Evolutionary conservation across 129 eudicot species (phyloP).

Genomic region (Logfia minima): DNA sequence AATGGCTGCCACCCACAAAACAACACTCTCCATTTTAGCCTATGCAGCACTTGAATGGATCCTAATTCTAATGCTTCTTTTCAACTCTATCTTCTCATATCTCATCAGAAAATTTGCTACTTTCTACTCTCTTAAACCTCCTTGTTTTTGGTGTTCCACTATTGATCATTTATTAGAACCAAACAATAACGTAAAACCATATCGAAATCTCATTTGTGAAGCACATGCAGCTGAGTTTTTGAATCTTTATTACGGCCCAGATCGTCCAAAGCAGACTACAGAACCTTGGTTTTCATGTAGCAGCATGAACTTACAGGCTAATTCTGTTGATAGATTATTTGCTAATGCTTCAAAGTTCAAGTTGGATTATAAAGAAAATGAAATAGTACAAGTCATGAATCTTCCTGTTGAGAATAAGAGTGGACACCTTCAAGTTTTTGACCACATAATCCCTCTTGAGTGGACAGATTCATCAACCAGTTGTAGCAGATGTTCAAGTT

Average conservation of each 20-base stretch:
- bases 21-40: conserved; percentile 33
- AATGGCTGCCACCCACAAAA: conserved; percentile 42
- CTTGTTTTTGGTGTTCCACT: conserved; percentile 51
- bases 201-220: conserved; percentile 41
- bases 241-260: conserved; percentile 20
- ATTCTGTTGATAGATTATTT: conserved; percentile 4
- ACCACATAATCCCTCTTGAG: conserved; percentile 39
- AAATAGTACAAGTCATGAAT: conserved; percentile 11
- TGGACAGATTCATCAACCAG: conserved; percentile 41
- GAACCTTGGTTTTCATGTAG: conserved; percentile 25
- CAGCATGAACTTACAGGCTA: conserved; percentile 12
- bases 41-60: conserved; percentile 50
- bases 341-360: conserved; percentile 1
- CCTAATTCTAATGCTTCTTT: conserved; percentile 50
- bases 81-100: conserved; percentile 46
- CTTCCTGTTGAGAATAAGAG: conserved; percentile 36
- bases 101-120: conserved; percentile 43
- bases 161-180: conserved; percentile 48
- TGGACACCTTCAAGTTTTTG: conserved; percentile 36
- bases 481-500: conserved; percentile 32
- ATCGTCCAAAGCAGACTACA: conserved; percentile 18
- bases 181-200: conserved; percentile 25
- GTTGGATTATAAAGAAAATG: conserved; percentile 2
- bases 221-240: conserved; percentile 42
- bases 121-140: conserved; percentile 44